These are phyloP conservation scores for Collybia sp. DNA, from an alignment of 768 basidiomycete species.

Conservation along the genomic window DNA sequence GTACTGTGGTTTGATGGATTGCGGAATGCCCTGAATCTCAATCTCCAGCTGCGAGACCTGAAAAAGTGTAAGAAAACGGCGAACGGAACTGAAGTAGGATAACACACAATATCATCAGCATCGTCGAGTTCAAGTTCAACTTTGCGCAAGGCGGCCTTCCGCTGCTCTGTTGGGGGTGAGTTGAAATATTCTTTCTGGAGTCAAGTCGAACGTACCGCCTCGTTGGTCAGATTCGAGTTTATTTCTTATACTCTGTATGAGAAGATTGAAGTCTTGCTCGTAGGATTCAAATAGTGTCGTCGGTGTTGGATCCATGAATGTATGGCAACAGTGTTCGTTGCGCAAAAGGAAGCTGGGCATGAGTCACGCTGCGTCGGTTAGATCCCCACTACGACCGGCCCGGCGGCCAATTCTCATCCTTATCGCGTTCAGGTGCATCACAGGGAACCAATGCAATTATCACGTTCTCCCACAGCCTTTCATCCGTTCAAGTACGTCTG, in stretches of 20 bases:
- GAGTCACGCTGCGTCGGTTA: no score
- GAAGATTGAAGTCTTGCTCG: constrained; percentile 78
- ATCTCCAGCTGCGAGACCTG: constrained; percentile 94
- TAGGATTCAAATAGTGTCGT: constrained; percentile 73
- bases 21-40: constrained; percentile 88
- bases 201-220: constrained; percentile 49
- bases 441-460: no score
- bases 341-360: no score
- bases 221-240: constrained; percentile 70
- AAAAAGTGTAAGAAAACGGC: not conserved
- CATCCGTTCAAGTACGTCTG: no score
- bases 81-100: not conserved
- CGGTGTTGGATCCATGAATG: constrained; percentile 65
- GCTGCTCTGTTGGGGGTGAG: constrained; percentile 52
- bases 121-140: constrained; percentile 91
- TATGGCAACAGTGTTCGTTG: no score
- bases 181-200: not conserved
- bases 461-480: no score
- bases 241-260: constrained; percentile 59
- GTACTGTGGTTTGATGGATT: constrained; percentile 72
- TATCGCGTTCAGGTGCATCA: no score
- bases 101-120: constrained; percentile 85
- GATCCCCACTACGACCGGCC: no score
- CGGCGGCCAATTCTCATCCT: no score
- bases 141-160: constrained; percentile 72